Evolutionary conservation across 2,329 filamentous ascomycete genomes (phyloP), one percentile per base, ranked within the genome.

Genomic region (Penicillium sp.): DNA sequence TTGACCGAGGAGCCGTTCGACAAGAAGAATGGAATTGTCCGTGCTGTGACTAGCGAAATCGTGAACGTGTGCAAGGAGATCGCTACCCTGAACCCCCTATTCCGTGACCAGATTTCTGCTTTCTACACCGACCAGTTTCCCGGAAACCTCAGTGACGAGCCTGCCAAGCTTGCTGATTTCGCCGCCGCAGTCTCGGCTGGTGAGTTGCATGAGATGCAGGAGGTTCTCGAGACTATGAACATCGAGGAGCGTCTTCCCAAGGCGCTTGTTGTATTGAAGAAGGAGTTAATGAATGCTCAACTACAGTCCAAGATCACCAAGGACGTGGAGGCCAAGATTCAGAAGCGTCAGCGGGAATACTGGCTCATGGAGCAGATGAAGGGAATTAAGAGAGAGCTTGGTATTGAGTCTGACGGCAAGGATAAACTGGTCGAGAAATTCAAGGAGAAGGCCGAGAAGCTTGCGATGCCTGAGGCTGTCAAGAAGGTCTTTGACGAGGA

Each of bases 331-430:
- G 92, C 86, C 70, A 97, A 96, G 78, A 98, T 99, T 53, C 93
- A 93, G 68, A 98, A 99, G 78, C 88, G 93, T 29, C 95, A 99
- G 74, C 88, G 95, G 52, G 95, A 99, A 72, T 99, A 98, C 78
- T 98, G 92, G 91, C 81, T 99, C 47, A 96, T 96, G 92, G 95
- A 99, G 77, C 96, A 99, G 75, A 96, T 99, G 93, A 98, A 98
- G 81, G 95, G 93, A 26, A 99, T 99, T 70, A 89, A 92, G 57
- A 86, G 95, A 57, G 95, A 99, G 76, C 85, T 99, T 49, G 95
- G 96, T 23, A 91, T 99, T 53, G 96, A 99, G 74, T 96, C 92
- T 6, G 95, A 99, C 71, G 95, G 96, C 63, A 99, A 98, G 77
- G 95, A 99, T 71, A 98, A 98, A 78, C 83, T 99, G 13, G 91